These are phyloP conservation scores for Pyrus communis DNA, from an alignment of 306 rosid genomes.

Conservation along the genomic window DNA sequence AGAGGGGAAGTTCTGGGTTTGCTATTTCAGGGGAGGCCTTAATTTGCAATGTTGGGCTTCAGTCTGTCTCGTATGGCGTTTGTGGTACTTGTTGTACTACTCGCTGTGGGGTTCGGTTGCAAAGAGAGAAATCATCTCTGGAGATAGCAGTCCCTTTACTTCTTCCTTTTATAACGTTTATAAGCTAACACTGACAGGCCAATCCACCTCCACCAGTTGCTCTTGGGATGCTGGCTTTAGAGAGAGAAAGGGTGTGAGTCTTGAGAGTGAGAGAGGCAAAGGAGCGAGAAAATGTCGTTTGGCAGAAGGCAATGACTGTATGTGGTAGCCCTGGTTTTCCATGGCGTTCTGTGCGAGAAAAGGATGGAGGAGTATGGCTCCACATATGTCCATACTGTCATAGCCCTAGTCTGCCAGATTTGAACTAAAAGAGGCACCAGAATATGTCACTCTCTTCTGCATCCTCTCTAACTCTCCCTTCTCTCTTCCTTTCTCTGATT, in stretches of 20 bases:
- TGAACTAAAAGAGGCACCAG: slow-evolving; percentile 12
- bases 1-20: neutral
- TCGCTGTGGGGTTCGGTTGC: neutral
- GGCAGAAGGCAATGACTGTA: neutral
- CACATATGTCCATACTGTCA: neutral
- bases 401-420: slow-evolving; percentile 22
- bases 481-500: neutral
- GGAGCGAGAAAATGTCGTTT: neutral
- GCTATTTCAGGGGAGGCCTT: neutral
- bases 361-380: neutral
- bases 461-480: neutral
- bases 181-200: neutral
- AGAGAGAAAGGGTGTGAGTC: neutral
- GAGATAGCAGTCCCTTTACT: neutral
- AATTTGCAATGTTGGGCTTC: neutral
- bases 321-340: neutral
- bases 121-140: neutral
- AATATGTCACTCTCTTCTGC: neutral
- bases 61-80: neutral
- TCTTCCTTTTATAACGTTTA: neutral
- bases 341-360: slow-evolving; percentile 26
- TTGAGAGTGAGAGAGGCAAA: neutral
- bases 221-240: slow-evolving; percentile 1
- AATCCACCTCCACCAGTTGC: neutral
- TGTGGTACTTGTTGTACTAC: neutral